Conservation (phyloP, 2,329 filamentous ascomycete genomes). For the Thielaviopsis cerberus region DNA sequence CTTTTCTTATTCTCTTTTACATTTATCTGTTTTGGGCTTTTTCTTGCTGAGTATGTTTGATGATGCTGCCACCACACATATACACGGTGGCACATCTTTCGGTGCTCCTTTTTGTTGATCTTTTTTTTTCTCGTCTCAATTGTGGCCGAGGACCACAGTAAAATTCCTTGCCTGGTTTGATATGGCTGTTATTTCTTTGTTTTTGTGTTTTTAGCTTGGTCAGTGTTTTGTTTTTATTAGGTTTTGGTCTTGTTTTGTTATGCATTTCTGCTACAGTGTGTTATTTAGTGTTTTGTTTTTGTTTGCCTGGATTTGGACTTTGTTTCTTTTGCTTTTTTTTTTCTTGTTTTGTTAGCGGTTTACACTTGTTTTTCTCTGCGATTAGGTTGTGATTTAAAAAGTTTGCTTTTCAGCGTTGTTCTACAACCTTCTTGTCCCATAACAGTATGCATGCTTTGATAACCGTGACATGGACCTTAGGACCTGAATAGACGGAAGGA, state of each 20-base stretch:
- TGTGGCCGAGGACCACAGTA: background rate
- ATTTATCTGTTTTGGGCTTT: background rate
- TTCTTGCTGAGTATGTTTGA: background rate
- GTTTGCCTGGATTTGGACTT: constrained; percentile 1
- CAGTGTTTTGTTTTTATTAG: background rate
- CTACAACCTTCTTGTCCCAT: background rate
- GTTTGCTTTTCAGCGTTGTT: constrained; percentile 11
- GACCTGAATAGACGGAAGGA: too few relatives aligned
- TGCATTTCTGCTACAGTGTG: constrained; percentile 3
- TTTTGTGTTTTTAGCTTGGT: background rate
- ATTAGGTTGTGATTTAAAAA: constrained; percentile 9
- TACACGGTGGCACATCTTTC: background rate
- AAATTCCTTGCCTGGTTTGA: background rate
- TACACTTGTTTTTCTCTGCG: background rate
- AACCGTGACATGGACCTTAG: background rate
- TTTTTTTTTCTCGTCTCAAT: background rate
- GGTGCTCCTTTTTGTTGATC: background rate
- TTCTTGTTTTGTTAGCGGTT: constrained; percentile 1
- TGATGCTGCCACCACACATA: background rate
- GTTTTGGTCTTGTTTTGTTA: background rate
- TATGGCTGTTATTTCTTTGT: background rate
- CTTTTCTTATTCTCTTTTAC: constrained; percentile 2
- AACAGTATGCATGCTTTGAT: background rate
- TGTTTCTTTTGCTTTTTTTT: constrained; percentile 4
- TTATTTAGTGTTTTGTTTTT: constrained; percentile 2